Base-by-base conservation (phyloP, 1,284 basidiomycete species). In the Polyporus tsugae region DNA sequence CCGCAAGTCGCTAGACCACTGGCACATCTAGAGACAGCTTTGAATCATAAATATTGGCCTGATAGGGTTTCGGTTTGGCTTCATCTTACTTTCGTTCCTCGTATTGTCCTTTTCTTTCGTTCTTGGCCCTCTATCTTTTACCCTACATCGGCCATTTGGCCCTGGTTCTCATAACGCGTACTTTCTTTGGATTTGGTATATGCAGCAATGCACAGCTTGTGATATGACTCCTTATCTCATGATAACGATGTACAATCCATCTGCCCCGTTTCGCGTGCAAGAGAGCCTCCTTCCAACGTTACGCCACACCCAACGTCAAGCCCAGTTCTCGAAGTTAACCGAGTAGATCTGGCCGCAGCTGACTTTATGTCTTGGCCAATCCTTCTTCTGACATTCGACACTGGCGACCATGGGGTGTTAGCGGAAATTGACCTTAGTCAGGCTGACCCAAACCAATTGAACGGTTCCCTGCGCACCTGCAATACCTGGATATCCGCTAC, bases 261-360 rank as follows among this genome's bases (percentile, higher is more conserved):
- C 15, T 6, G 29, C 29, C 13, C 2, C 15, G 33, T 7, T 33
- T 19, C 6, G 6, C 25, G 17, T 10, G 29, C 52, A 36, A 58
- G 35, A 22, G 19, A 58, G 35, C 15, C 35, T 36, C 17, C 55
- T 36, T 36, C 35, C 5, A 57, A n/a, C 55, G 13, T 41, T 58
- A 49, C 6, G 10, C 22, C 13, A 29, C 22, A n/a, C 2, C 25
- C 9, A 1, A 4, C 25, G 39, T 59, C 53, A 67, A 15, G 65
- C 64, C 70, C 71, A 72, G n/a, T 72, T 72, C 63, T 70, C 71
- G 58, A 72, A 72, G 52, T 55, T 66, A 29, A 72, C 66, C 4
- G 68, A 68, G 44, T 61, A 55, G 3, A 68, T 65, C 62, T 64
- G 62, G 33, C 53, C 41, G 25, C 70, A 72, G 11, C 64, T 39